Evolutionary conservation across 257 asterid species (phyloP).

Genomic region (Paraleonurus japonicus): DNA sequence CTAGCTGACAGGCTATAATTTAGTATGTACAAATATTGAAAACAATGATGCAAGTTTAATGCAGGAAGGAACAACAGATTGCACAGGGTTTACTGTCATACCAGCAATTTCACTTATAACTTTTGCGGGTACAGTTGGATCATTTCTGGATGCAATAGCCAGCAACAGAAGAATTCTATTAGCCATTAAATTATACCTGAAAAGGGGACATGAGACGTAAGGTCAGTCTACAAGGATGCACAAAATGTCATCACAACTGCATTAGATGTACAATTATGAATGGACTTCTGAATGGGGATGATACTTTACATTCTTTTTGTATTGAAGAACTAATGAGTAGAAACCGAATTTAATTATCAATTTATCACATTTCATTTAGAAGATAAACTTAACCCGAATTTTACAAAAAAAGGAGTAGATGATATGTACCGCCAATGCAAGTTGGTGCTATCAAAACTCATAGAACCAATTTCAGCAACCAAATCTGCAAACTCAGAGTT

Average conservation of each 20-base stretch:
- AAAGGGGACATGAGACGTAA: slow-evolving; percentile 24
- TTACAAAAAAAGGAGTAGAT: slow-evolving; percentile 7
- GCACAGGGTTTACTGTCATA: slow-evolving; percentile 35
- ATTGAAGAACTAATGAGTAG: slow-evolving; percentile 11
- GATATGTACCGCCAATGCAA: slow-evolving; percentile 87
- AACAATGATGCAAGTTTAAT: neutral
- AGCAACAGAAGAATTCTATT: slow-evolving; percentile 88
- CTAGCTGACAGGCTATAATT: neutral
- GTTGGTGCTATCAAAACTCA: slow-evolving; percentile 82
- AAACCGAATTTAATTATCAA: neutral
- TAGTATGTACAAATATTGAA: neutral
- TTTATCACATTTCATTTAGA: slow-evolving; percentile 10
- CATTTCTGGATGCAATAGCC: slow-evolving; percentile 84
- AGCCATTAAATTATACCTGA: slow-evolving; percentile 99
- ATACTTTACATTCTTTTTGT: neutral
- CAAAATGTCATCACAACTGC: slow-evolving; percentile 8
- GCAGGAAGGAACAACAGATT: slow-evolving; percentile 9
- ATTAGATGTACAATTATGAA: slow-evolving; percentile 19
- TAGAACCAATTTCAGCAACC: slow-evolving; percentile 83
- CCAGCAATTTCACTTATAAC: slow-evolving; percentile 84
- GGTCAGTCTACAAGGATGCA: slow-evolving; percentile 22
- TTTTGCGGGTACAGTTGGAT: slow-evolving; percentile 61
- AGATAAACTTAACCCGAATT: slow-evolving; percentile 14
- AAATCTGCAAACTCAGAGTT: slow-evolving; percentile 68
- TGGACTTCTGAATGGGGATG: slow-evolving; percentile 12